Base-by-base conservation (phyloP, 768 basidiomycete species). In the Chalciporus chontae region DNA sequence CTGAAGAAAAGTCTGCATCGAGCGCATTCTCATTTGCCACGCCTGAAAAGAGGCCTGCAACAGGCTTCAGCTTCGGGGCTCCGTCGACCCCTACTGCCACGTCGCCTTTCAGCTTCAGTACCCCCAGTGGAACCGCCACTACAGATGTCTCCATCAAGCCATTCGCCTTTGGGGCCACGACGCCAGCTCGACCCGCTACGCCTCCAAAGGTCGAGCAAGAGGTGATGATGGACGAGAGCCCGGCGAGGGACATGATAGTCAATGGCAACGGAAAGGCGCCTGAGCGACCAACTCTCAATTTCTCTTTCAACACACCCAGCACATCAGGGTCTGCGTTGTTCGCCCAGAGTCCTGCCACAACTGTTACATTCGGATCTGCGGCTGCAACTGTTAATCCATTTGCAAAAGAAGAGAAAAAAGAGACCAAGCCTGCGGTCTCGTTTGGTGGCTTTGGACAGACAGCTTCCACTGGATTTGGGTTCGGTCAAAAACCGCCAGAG, bases 221-320 rank as follows among this genome's bases (percentile, higher is more conserved):
- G 51, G 78, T 85, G 55, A 78, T 69, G 48, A 90, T 90, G 88
- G 88, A 90, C 36, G 88, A 90, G 66, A 90, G 88, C 56, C 88
- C 88, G 1, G 81, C 78, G 3, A 75, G 86, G 51, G 84, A 84
- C 8, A 69, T 80, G 59, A 77, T 78, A 42, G 54, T 69, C 19
- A 79, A 75, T 52, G 69, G 69, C 14, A 54, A 38, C 27, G 31
- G 54, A 36, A 70, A 70, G 48, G 74, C 71, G 40, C 61, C 70
- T 17, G 68, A 69, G 34, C 69, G 70, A 40, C 71, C 77, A 17
- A 70, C 72, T 4, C 66, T 75, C 37, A 71, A 69, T 36, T 83
- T 86, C 58, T 61, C 77, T 1, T 84, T 85, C 55, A 63, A 63
- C 14, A 43, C 63, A 21, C 63, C 71, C n/a, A 69, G 65, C 38